Base-by-base conservation (phyloP, 2,329 filamentous ascomycete genomes). In the Celoporthe dispersa region DNA sequence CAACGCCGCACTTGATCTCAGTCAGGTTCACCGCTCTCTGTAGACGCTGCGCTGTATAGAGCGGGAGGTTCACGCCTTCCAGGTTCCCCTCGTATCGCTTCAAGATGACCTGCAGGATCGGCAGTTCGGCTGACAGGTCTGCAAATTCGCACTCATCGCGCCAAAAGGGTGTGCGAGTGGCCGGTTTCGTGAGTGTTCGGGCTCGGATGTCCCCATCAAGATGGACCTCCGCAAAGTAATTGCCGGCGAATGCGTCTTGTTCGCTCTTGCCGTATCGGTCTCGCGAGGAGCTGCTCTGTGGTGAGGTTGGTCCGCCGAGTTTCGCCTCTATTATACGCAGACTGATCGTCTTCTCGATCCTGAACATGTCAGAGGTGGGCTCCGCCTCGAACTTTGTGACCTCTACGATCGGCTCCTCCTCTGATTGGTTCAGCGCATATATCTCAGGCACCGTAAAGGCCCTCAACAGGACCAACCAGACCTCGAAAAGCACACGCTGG, bases 361-460 rank as follows among this genome's bases (percentile, higher is more conserved):
- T 83, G 73, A 91, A 91, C 33, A 87, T 79, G 65, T 89, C 86
- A 11, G 77, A 84, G 78, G 44, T 79, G 74, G 63, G 80, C 9
- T 84, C 82, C 5, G 80, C 77, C 6, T 80, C 77, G 28, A 79
- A 77, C 73, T 81, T 84, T 37, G 73, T 78, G 70, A 81, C 76
- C 70, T 85, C 85, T 22, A 79, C 79, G 2, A 86, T 78, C 25
- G 83, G 80, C 4, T 81, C 80, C 37, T 79, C 79, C 22, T 81
- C 80, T 16, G 82, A 77, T 12, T 83, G 75, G 55, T 88, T 84
- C 22, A 89, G 78, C 1, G 90, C 93, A 77, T 97, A 98, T 16
- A 98, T 85, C 75, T 98, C 94, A 0, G 96, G 95, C 61, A 97
- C 91, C 0, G 95, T 94, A 79, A 98, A 98, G 0, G 95, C 94